phyloP scores from a whole-genome alignment of 306 rosid species.

The Fragaria iinumae region DNA sequence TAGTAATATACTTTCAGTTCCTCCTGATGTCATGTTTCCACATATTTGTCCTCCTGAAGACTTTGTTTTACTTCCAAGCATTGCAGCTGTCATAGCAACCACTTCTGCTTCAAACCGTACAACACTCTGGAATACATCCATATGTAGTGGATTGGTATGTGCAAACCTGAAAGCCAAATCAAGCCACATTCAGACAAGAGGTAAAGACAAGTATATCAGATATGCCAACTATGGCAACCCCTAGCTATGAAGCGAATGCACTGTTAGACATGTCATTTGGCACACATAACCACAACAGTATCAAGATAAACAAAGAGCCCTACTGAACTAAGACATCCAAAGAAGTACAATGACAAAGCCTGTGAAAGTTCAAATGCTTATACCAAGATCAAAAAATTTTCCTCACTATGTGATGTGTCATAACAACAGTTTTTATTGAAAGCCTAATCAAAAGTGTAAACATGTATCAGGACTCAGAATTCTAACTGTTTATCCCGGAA shows the following conservation, averaged over 20 bases:
- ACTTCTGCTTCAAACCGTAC: conserved; percentile 87
- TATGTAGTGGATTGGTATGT: conserved; percentile 94
- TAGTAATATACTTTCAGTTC: conserved; percentile 92
- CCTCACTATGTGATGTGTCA: background rate
- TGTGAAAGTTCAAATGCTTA: background rate
- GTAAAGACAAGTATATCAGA: conserved; percentile 12
- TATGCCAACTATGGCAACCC: background rate
- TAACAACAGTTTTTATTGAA: background rate
- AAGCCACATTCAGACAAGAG: conserved; percentile 24
- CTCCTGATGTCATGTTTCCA: conserved; percentile 99
- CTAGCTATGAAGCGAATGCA: background rate
- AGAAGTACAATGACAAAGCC: background rate
- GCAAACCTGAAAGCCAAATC: conserved; percentile 70
- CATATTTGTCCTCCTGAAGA: conserved; percentile 85
- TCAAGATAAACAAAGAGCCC: background rate
- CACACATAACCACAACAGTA: background rate
- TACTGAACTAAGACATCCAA: background rate
- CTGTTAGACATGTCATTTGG: background rate
- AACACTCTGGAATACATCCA: conserved; percentile 87
- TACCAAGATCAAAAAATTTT: background rate
- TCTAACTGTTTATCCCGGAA: background rate
- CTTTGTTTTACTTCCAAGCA: conserved; percentile 78
- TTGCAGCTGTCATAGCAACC: conserved; percentile 91
- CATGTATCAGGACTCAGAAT: background rate
- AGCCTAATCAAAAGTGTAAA: background rate